These are phyloP conservation scores for Trichoderma cornu-damae DNA, from an alignment of 2,329 filamentous ascomycete species.

Conservation along the genomic window DNA sequence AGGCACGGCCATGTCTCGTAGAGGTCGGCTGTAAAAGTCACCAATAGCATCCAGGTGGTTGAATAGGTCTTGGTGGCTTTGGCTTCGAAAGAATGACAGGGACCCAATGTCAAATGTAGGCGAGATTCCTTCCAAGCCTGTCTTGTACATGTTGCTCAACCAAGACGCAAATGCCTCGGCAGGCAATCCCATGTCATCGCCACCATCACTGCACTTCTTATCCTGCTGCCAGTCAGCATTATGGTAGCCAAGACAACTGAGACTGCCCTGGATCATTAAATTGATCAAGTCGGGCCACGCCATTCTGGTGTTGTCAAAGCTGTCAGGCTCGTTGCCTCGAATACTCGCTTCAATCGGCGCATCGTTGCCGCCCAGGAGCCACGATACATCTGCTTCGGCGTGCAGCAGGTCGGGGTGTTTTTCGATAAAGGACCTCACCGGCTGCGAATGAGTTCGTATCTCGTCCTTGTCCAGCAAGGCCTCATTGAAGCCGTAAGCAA, in stretches of 20 bases:
- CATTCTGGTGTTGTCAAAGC: background rate
- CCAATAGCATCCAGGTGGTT: slow-evolving; percentile 45
- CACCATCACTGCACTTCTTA: slow-evolving; percentile 16
- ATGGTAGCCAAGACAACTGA: slow-evolving; percentile 14
- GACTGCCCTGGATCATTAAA: slow-evolving; percentile 23
- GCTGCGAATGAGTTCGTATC: slow-evolving; percentile 41
- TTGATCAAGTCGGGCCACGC: background rate
- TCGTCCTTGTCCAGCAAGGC: slow-evolving; percentile 42
- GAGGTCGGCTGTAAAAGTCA: slow-evolving; percentile 44
- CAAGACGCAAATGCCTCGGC: slow-evolving; percentile 31
- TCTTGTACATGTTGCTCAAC: slow-evolving; percentile 41
- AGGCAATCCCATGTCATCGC: slow-evolving; percentile 23
- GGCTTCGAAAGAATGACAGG: slow-evolving; percentile 45
- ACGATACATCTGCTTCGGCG: slow-evolving; percentile 44
- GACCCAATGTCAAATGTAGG: slow-evolving; percentile 52
- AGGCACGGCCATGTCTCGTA: slow-evolving; percentile 46
- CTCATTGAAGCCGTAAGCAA: slow-evolving; percentile 66
- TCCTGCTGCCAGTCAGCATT: slow-evolving; percentile 17
- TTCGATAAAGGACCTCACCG: slow-evolving; percentile 43
- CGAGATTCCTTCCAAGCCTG: slow-evolving; percentile 46
- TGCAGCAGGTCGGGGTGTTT: slow-evolving; percentile 41
- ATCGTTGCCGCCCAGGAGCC: slow-evolving; percentile 36
- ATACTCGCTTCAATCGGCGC: background rate
- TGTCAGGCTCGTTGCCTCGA: background rate
- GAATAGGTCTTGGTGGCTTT: slow-evolving; percentile 45